phyloP scores from a whole-genome alignment of 2,329 filamentous ascomycete genomes.

The Xylaria multiplex region DNA sequence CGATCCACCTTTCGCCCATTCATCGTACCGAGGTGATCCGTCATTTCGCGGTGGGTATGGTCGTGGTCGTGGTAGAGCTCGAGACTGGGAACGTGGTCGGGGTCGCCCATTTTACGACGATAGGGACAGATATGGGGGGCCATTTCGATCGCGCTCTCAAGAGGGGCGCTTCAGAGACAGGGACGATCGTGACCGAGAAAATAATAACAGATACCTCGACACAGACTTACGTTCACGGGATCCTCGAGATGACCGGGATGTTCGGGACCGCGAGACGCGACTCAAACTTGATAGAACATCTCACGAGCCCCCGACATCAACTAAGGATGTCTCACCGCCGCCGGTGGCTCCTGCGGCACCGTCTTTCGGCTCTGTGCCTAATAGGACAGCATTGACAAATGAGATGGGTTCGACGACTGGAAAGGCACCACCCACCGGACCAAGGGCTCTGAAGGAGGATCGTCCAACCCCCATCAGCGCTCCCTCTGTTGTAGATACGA shows the following conservation, averaged over 20 bases:
- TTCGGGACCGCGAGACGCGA: constrained; percentile 51
- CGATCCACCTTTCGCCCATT: constrained; percentile 68
- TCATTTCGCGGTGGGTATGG: constrained; percentile 65
- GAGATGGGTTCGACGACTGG: constrained; percentile 53
- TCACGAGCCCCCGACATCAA: constrained; percentile 59
- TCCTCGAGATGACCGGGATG: constrained; percentile 63
- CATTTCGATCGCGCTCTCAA: constrained; percentile 71
- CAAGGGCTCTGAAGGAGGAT: constrained; percentile 62
- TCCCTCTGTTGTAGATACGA: constrained; percentile 51
- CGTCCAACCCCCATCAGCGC: constrained; percentile 58
- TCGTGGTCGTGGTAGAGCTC: constrained; percentile 63
- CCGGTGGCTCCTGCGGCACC: constrained; percentile 67
- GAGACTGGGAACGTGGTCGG: constrained; percentile 61
- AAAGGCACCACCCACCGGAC: constrained; percentile 65
- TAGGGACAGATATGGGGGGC: constrained; percentile 59
- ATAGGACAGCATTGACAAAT: constrained; percentile 53
- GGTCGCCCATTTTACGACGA: constrained; percentile 69
- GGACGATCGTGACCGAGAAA: constrained; percentile 54
- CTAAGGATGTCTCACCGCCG: constrained; percentile 66
- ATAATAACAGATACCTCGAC: constrained; percentile 50
- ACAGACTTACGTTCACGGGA: constrained; percentile 54
- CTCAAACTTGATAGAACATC: constrained; percentile 63
- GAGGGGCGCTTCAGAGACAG: constrained; percentile 68
- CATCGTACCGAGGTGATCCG: constrained; percentile 60
- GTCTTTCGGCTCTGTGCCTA: constrained; percentile 66